Percentiles rank a stretch among this genome's conserved stretches.
Conservation (phyloP, 352 stramenopile species). For the Globisporangium sylvaticum region DNA sequence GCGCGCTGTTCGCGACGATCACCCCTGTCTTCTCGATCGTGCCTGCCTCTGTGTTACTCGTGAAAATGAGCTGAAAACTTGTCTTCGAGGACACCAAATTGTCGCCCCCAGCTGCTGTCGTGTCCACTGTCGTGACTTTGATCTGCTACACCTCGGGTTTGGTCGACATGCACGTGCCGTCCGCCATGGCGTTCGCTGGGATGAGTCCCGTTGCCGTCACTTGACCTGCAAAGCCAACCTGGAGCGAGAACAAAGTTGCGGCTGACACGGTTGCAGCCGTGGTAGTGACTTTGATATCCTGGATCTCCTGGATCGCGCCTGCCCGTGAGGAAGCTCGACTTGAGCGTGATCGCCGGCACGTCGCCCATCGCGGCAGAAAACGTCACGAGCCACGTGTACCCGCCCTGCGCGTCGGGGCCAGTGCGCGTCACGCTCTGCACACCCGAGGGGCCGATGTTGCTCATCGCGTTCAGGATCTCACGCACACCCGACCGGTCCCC, state of each 20-base stretch:
- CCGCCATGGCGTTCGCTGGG: constrained; percentile 58
- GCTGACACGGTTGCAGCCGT: constrained; percentile 27
- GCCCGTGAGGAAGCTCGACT: constrained; percentile 64
- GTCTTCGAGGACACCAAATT: constrained; percentile 82
- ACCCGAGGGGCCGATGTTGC: constrained; percentile 56
- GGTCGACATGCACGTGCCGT: constrained; percentile 60
- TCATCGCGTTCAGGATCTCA: constrained; percentile 81
- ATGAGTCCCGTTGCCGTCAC: constrained; percentile 78
- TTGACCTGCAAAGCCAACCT: constrained; percentile 39
- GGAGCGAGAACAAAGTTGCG: constrained; percentile 41
- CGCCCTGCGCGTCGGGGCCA: constrained; percentile 73
- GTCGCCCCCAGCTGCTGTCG: constrained; percentile 86
- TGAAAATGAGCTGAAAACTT: constrained; percentile 88
- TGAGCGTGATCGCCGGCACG: constrained; percentile 53
- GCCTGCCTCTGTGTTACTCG: constrained; percentile 46
- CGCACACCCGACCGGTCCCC: constrained; percentile 45
- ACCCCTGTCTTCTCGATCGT: constrained; percentile 58
- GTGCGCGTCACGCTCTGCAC: constrained; percentile 59
- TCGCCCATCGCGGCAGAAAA: constrained; percentile 73
- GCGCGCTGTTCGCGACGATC: constrained; percentile 79
- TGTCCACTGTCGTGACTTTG: constrained; percentile 87
- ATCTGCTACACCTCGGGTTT: constrained; percentile 89
- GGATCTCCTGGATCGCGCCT: constrained; percentile 66
- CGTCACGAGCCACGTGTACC: constrained; percentile 91
- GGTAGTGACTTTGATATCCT: constrained; percentile 61